Percentiles rank a stretch among this genome's conserved stretches.
Evolutionary conservation across 176 grass and related monocot genomes (phyloP).

Genomic region (Echinochloa phyllopogon): DNA sequence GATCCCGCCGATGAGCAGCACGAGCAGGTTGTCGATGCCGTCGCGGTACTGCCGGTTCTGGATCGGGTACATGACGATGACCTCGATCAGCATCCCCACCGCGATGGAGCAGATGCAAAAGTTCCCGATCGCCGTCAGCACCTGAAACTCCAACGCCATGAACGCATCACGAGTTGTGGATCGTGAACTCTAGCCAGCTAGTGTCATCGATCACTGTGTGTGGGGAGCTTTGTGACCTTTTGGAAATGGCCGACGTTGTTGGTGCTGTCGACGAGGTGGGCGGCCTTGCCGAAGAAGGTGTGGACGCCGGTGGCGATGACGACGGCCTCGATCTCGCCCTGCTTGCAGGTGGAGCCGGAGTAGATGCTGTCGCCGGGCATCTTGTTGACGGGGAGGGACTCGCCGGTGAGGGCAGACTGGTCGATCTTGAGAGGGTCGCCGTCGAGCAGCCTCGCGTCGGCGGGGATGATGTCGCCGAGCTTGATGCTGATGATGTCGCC

Average conservation of each 20-base stretch:
- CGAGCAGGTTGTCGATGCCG: constrained; percentile 91
- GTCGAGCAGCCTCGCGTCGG: constrained; percentile 75
- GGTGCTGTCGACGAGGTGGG: constrained; percentile 92
- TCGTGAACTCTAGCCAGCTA: neutral
- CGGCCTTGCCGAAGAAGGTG: constrained; percentile 97
- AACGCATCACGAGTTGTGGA: neutral
- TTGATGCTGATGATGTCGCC: constrained; percentile 95
- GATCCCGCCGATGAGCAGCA: constrained; percentile 88
- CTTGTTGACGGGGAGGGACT: constrained; percentile 83
- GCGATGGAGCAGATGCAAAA: constrained; percentile 89
- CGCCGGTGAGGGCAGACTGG: constrained; percentile 84
- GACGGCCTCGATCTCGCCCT: constrained; percentile 88
- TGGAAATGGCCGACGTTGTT: constrained; percentile 97
- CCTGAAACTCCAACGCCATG: constrained; percentile 24
- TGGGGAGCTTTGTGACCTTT: constrained; percentile 42
- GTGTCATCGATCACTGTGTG: too few species aligned
- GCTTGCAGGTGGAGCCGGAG: constrained; percentile 96
- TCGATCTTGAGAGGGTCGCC: constrained; percentile 93
- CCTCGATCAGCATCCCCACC: constrained; percentile 55
- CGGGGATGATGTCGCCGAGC: constrained; percentile 91
- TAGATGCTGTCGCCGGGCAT: constrained; percentile 62
- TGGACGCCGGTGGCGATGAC: constrained; percentile 83
- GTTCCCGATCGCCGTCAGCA: constrained; percentile 73
- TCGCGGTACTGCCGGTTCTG: constrained; percentile 64
- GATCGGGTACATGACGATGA: constrained; percentile 82